Percentiles rank a stretch among this genome's conserved stretches.
Evolutionary conservation across 2,329 filamentous ascomycete species (phyloP).

Genomic region (Tolypocladium sp.): DNA sequence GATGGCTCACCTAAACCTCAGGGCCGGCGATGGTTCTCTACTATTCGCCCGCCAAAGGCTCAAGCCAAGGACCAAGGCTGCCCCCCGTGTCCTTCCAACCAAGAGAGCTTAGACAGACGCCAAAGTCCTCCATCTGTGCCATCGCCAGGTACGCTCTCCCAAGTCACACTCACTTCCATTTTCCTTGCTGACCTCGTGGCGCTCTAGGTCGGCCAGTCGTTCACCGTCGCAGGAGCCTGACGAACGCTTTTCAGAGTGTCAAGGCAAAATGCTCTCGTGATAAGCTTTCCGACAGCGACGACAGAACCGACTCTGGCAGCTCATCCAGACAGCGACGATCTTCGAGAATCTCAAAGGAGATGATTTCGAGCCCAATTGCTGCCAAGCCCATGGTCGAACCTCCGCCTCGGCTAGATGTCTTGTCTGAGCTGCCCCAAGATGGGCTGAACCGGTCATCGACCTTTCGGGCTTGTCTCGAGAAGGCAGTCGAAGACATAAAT

Average conservation of each 20-base stretch:
- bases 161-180: neutral
- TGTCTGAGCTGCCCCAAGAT: slow-evolving; percentile 14
- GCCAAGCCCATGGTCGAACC: neutral
- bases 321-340: neutral
- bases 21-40: slow-evolving; percentile 10
- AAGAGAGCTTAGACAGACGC: neutral
- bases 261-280: slow-evolving; percentile 16
- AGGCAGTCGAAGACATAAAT: slow-evolving; percentile 18
- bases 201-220: neutral
- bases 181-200: neutral
- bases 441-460: slow-evolving; percentile 16
- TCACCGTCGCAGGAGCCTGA: slow-evolving; percentile 17
- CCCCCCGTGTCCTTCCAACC: neutral
- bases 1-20: neutral
- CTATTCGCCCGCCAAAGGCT: slow-evolving; percentile 5
- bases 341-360: slow-evolving; percentile 1
- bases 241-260: slow-evolving; percentile 18
- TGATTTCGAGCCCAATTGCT: neutral
- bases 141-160: neutral
- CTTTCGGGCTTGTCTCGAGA: slow-evolving; percentile 18
- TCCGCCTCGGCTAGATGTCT: slow-evolving; percentile 19
- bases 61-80: neutral
- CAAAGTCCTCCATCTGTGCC: neutral
- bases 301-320: neutral
- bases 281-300: slow-evolving; percentile 7